Evolutionary conservation across 2,329 filamentous ascomycete species (phyloP), one percentile per base, ranked within the genome.

Genomic region (Zasmidium citrigriseum): DNA sequence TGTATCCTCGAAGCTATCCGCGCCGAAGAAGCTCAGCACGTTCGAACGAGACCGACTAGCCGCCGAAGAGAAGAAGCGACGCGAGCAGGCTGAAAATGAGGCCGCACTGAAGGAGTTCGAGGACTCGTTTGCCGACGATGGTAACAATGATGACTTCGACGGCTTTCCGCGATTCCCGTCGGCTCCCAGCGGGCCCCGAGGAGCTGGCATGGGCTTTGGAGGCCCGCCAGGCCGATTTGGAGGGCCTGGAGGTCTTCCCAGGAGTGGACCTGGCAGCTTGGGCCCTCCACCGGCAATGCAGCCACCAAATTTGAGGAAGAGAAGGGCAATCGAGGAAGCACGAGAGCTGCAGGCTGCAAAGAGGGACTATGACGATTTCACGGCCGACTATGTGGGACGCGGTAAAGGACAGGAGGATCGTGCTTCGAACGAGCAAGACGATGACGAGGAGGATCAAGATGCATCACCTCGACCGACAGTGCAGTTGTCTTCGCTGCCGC

Each of bases 41-140:
- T 96, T 96, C 73, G 93, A 96, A 77, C 88, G 88, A 67, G 90
- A 96, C 73, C 91, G 90, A 74, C 90, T 90, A 59, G 91, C 96
- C 73, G 90, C 90, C 57, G 91, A 96, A 79, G 91, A 91, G 22
- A 96, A 96, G 77, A 87, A 90, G 59, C 83, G 85, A 66, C 85
- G 91, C 65, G 93, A 96, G 75, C 89, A 89, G 69, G 91, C 89
- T 65, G 93, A 96, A 76, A 96, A 90, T 5, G 90, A 89, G 21
- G 91, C 91, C 22, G 91, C 92, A 0, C 90, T 93, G 73, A 86
- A 91, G 67, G 91, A 93, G 64, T 96, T 96, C 66, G 86, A 95
- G 57, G 93, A 93, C 75, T 91, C 83, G 55, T 90, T 90, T 67
- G 87, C 58, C 1, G 57, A 55, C 12, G 57, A 54, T 10, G 79